Evolutionary conservation across 2,329 filamentous ascomycete species (phyloP), one percentile per base, ranked within the genome.

Genomic region (Fusarium oligoseptatum): DNA sequence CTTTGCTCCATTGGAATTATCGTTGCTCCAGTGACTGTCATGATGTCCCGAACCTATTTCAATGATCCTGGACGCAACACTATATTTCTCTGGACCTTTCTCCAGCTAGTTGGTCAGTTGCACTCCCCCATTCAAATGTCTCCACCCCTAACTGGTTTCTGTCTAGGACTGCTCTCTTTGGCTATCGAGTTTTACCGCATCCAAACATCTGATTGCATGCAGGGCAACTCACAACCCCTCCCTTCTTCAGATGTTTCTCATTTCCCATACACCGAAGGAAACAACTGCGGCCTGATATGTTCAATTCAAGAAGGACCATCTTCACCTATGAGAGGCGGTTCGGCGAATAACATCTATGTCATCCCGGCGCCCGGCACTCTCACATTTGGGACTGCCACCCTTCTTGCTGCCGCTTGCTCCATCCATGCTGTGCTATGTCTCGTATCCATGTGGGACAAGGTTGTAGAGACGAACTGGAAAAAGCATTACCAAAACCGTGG

Each of bases 1-100:
- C 79, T 93, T 0, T 93, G 91, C 68, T 86, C 91, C 0, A 91
- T 93, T 41, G 91, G 90, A 14, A 90, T 93, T 17, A 75, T 93
- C 5, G 89, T 90, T 1, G 91, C 89, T 5, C 92, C 91, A 0
- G 85, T 91, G 0, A 92, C 91, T 0, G 90, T 91, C 24, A 86
- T 87, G 70, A 80, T 91, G 50, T 93, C 91, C 2, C 82, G 82
- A 17, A 93, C 91, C 0, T 93, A 93, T 77, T 93, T 92, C 78
- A 85, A 90, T 62, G 87, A 89, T 24, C 89, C 89, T 0, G 91
- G 91, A 3, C 85, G 91, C 39, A 92, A 92, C 71, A 87, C 89
- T 52, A 92, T 93, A 64, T 93, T 93, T 74, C 37, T 92, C 1
- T 93, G 92, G 91, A 91, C 90, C 0, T 84, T 85, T 5, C 82